A percentile compares a stretch with the other conserved stretches of the same genome.
These are phyloP conservation scores for Cercospora brassicicola DNA, from an alignment of 2,329 filamentous ascomycete genomes.

Conservation along the genomic window DNA sequence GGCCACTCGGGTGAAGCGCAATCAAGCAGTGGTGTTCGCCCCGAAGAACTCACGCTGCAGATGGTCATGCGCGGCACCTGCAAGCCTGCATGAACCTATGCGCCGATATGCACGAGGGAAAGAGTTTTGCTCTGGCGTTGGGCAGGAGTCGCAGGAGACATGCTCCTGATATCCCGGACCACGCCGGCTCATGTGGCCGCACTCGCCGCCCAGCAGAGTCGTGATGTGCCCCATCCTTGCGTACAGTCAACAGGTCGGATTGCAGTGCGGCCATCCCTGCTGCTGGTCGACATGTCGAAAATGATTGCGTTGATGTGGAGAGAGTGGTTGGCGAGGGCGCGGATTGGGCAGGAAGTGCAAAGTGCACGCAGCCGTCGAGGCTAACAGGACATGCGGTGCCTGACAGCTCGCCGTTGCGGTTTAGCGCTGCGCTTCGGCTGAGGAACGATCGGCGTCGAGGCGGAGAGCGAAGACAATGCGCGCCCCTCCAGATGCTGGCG, in stretches of 20 bases:
- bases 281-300: neutral
- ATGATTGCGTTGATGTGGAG: neutral
- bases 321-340: slow-evolving; percentile 3
- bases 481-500: neutral
- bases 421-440: neutral
- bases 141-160: neutral
- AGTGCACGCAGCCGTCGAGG: neutral
- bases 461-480: neutral
- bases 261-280: neutral
- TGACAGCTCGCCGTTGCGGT: neutral
- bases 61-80: neutral
- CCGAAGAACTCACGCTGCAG: neutral
- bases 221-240: neutral
- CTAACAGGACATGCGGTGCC: neutral
- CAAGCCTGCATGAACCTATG: neutral
- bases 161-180: neutral
- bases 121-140: neutral
- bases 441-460: neutral
- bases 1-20: neutral
- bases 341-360: slow-evolving; percentile 9
- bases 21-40: neutral
- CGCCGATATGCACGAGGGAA: neutral
- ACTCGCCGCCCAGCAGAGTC: neutral
- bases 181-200: neutral
- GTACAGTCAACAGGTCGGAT: neutral